Evolutionary conservation across 2,329 filamentous ascomycete species (phyloP).

Genomic region (Endothia cerciana): DNA sequence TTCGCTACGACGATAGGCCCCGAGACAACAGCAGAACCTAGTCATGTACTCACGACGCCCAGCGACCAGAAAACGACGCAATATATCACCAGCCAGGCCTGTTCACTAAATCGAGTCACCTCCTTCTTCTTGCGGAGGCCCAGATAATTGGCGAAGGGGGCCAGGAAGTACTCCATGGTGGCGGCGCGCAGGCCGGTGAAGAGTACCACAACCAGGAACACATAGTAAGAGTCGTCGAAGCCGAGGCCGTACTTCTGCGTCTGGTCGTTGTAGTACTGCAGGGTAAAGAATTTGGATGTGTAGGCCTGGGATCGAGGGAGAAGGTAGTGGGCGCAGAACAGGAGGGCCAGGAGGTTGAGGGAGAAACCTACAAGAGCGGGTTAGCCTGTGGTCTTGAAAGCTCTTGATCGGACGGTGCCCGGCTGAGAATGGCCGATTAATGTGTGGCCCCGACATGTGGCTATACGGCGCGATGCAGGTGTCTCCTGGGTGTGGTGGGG

Average conservation of each 20-base stretch:
- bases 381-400: conserved; percentile 13
- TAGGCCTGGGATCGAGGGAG: conserved; percentile 79
- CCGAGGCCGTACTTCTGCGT: conserved; percentile 76
- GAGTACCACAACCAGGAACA: conserved; percentile 77
- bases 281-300: conserved; percentile 85
- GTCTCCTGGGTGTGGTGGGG: conserved; percentile 2
- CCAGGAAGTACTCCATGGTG: conserved; percentile 84
- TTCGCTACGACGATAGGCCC: background rate
- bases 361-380: conserved; percentile 66
- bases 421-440: background rate
- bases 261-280: conserved; percentile 78
- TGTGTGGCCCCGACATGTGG: conserved; percentile 4
- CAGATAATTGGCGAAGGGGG: conserved; percentile 71
- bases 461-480: conserved; percentile 21
- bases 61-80: conserved; percentile 80
- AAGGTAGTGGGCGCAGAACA: conserved; percentile 79
- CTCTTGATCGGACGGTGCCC: background rate
- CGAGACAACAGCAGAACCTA: background rate
- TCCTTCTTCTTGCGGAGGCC: conserved; percentile 80
- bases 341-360: conserved; percentile 80
- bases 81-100: conserved; percentile 89
- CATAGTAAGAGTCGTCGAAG: conserved; percentile 76
- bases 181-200: conserved; percentile 86
- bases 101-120: conserved; percentile 85
- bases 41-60: conserved; percentile 70